Evolutionary conservation across 192 early-diverging fungal species (phyloP).

Genomic region (Coemansia guatemalensis): DNA sequence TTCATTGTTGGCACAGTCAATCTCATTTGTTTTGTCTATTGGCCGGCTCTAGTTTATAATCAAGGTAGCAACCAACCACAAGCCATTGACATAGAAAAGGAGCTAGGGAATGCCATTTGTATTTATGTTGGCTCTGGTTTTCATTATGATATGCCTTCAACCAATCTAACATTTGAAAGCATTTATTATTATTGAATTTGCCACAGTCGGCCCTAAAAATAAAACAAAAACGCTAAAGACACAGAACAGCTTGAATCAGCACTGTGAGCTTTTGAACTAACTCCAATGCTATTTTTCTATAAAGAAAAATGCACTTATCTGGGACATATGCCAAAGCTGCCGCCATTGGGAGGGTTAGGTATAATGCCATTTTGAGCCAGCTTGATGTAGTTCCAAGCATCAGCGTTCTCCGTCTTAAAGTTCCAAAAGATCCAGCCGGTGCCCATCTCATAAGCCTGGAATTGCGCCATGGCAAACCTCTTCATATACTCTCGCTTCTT

Average conservation of each 20-base stretch:
- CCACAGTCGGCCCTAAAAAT: not conserved
- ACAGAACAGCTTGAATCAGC: not conserved
- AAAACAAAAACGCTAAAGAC: not conserved
- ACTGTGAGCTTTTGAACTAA: not conserved
- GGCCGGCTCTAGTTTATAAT: too few relatives aligned
- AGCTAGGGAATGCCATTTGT: too few relatives aligned
- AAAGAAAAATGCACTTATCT: not conserved
- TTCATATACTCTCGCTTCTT: slow-evolving; percentile 53
- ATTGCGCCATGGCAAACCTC: slow-evolving; percentile 58
- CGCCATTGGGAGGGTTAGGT: slow-evolving; percentile 37
- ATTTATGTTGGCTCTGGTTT: too few relatives aligned
- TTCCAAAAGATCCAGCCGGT: slow-evolving; percentile 63
- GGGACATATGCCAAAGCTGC: slow-evolving; percentile 20
- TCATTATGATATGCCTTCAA: too few relatives aligned
- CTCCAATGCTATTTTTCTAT: not conserved
- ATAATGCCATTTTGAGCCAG: slow-evolving; percentile 39
- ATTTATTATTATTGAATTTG: too few relatives aligned
- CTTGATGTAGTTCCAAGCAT: slow-evolving; percentile 57
- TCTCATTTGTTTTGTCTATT: too few relatives aligned
- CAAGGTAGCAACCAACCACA: too few relatives aligned
- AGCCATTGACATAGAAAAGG: too few relatives aligned
- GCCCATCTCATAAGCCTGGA: slow-evolving; percentile 62
- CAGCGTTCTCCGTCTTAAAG: slow-evolving; percentile 56
- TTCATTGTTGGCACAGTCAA: not conserved
- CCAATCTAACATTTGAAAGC: too few relatives aligned